These are phyloP conservation scores for Xerocomellus chrysenteron DNA, from an alignment of 768 basidiomycete genomes.

Conservation along the genomic window DNA sequence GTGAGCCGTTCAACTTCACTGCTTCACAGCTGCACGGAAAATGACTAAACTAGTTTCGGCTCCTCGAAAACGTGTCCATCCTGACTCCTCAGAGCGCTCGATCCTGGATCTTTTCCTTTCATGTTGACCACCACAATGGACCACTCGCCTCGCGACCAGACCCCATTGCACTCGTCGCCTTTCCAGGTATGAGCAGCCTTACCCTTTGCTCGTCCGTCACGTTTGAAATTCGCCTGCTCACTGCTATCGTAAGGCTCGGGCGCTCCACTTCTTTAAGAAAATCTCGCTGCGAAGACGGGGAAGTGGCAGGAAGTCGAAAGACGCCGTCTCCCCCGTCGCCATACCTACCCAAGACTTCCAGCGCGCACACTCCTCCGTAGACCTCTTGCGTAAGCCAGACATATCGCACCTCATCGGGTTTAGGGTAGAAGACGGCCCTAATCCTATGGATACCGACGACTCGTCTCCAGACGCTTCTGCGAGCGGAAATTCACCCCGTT, in stretches of 20 bases:
- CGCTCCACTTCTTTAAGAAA: conserved; percentile 41
- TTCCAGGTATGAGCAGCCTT: conserved; percentile 28
- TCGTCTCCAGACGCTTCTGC: conserved; percentile 29
- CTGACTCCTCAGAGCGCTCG: conserved; percentile 13
- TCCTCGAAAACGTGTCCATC: conserved; percentile 29
- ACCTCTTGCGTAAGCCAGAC: conserved; percentile 29
- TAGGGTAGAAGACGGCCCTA: conserved; percentile 22
- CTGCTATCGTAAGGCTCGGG: conserved; percentile 27
- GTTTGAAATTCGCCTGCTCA: conserved; percentile 16
- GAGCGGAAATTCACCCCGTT: conserved; percentile 21
- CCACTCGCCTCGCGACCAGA: conserved; percentile 21
- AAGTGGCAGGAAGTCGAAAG: conserved; percentile 27
- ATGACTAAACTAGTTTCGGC: conserved; percentile 23
- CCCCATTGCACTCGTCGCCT: conserved; percentile 20
- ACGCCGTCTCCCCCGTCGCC: conserved; percentile 25
- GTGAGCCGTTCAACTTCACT: not conserved
- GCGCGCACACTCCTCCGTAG: conserved; percentile 35
- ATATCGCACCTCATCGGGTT: conserved; percentile 25
- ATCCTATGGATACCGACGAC: conserved; percentile 31
- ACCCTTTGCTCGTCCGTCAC: not conserved
- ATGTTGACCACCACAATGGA: conserved; percentile 28
- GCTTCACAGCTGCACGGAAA: conserved; percentile 11
- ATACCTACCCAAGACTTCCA: conserved; percentile 24
- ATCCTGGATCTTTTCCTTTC: conserved; percentile 7
- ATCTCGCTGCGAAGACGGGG: conserved; percentile 35